These are phyloP conservation scores for Aegilops bicornis DNA, from an alignment of 176 grass and related monocot species.

Conservation along the genomic window DNA sequence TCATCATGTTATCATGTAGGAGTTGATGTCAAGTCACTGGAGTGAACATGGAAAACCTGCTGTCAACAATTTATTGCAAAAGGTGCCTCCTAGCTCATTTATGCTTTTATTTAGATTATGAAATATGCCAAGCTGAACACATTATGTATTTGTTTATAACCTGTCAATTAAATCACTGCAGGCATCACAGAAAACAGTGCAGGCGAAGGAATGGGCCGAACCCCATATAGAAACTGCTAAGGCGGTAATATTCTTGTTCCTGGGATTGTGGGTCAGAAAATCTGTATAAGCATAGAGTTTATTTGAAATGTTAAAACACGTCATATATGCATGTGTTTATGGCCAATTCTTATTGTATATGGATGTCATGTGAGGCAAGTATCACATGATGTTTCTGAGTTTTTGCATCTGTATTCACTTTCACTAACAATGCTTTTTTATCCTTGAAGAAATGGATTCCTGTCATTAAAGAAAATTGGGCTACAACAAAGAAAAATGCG, in stretches of 20 bases:
- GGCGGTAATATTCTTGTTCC: slow-evolving; percentile 33
- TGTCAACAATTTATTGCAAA: slow-evolving; percentile 56
- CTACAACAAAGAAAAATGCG: slow-evolving; percentile 38
- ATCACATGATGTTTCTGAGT: background rate
- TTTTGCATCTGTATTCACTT: slow-evolving; percentile 30
- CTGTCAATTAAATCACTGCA: slow-evolving; percentile 46
- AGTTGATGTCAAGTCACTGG: slow-evolving; percentile 65
- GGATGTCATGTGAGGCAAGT: background rate
- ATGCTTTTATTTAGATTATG: slow-evolving; percentile 20
- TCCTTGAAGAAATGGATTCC: slow-evolving; percentile 77
- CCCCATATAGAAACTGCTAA: slow-evolving; percentile 68
- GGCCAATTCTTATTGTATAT: background rate
- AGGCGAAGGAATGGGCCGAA: slow-evolving; percentile 72
- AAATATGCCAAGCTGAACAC: slow-evolving; percentile 17
- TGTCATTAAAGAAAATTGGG: slow-evolving; percentile 62
- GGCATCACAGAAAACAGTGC: slow-evolving; percentile 68
- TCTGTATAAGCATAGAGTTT: slow-evolving; percentile 1
- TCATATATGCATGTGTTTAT: background rate
- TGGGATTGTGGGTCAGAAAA: slow-evolving; percentile 32
- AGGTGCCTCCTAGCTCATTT: slow-evolving; percentile 43
- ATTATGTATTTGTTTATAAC: slow-evolving; percentile 9
- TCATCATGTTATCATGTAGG: slow-evolving; percentile 44
- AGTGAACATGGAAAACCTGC: slow-evolving; percentile 71
- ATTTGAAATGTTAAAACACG: slow-evolving; percentile 12
- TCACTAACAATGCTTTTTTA: slow-evolving; percentile 19